Base-by-base conservation (phyloP, 345 rosid species). In the Eutrema japonicum region DNA sequence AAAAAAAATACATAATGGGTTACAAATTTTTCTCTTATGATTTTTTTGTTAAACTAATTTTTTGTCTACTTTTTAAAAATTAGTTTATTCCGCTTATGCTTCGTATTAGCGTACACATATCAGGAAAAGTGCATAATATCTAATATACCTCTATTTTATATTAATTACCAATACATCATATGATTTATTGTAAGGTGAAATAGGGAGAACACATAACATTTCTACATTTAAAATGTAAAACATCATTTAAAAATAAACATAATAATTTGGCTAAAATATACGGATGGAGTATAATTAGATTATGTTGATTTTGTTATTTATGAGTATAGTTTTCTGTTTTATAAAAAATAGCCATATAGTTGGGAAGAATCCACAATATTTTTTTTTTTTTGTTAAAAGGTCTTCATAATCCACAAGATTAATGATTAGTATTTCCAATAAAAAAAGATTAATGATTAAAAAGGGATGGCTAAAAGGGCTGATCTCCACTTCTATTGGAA, bases 401-500 rank as follows among this genome's bases (percentile, higher is more conserved):
- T 22, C 26, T 22, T 22, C 26, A 22, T 22, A 62, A 40, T 9
- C 45, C 69, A 63, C 22, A 26, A 30, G 36, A 40, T 3, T 27
- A 54, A 55, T 66, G 52, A 66, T 66, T 74, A 49, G 6, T 6
- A 33, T 12, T 35, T 26, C 29, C 65, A 68, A 57, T 11, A 56
- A 54, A 46, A 38, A 18, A 33, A 8, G 11, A 26, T 48, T 48
- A 45, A 58, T 48, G 42, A 71, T 50, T 71, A 53, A 12, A 3
- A 49, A 40, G 10, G 27, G 56, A 14, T 37, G 12, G 12, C 57
- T 10, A 57, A 74, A 66, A 40, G 60, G 60, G 51, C 46, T 55
- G 33, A 55, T 66, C 29, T 56, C 66, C 51, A 57, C 42, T 65
- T 38, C 14, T 58, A 36, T 57, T 66, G 67, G 72, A 57, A 66